Conservation (phyloP, 2,329 filamentous ascomycete genomes). For the Huntiella decipiens region DNA sequence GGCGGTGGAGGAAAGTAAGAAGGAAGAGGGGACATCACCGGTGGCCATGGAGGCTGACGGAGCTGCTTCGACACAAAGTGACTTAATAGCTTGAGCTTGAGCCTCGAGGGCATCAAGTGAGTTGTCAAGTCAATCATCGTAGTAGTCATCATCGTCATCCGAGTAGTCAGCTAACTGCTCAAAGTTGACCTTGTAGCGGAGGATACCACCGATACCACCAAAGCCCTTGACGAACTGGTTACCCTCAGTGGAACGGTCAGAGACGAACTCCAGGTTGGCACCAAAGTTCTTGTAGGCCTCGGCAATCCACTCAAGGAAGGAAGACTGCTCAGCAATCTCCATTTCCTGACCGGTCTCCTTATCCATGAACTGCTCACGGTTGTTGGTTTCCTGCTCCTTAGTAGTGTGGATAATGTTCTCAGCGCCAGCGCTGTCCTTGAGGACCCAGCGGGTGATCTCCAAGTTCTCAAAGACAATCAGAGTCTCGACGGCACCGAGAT, state of each 20-base stretch:
- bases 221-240: conserved; percentile 99
- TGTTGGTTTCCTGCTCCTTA: conserved; percentile 54
- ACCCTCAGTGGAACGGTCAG: conserved; percentile 89
- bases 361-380: conserved; percentile 75
- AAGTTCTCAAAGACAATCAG: conserved; percentile 96
- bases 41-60: conserved; percentile 24
- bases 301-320: conserved; percentile 98
- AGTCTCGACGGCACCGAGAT: conserved; percentile 84
- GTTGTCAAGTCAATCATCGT: conserved; percentile 80
- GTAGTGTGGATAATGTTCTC: conserved; percentile 72
- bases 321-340: conserved; percentile 72
- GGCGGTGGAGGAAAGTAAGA: background rate
- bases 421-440: conserved; percentile 58
- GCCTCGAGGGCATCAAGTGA: conserved; percentile 79
- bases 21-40: conserved; percentile 10
- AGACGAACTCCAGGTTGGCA: conserved; percentile 89
- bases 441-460: conserved; percentile 76
- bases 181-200: conserved; percentile 99
- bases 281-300: conserved; percentile 98
- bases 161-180: conserved; percentile 87
- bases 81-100: conserved; percentile 43
- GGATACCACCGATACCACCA: conserved; percentile 89
- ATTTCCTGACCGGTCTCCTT: conserved; percentile 93
- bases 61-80: conserved; percentile 18
- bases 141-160: conserved; percentile 91